Evolutionary conservation across 2,329 filamentous ascomycete species (phyloP), one percentile per base, ranked within the genome.

Genomic region (Xylaria sp.): DNA sequence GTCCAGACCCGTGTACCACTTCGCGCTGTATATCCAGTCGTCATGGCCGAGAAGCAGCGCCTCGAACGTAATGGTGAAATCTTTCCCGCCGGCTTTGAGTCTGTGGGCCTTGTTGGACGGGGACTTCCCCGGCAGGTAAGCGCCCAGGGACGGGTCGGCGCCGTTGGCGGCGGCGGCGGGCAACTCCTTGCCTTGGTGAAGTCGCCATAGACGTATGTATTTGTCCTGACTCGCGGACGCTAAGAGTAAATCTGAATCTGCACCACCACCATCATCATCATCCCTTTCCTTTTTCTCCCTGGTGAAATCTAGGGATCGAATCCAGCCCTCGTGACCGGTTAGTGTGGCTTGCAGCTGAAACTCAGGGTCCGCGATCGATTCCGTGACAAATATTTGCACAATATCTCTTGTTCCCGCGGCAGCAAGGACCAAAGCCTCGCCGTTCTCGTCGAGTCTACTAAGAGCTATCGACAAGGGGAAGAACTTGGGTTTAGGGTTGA

Each of bases 181-280:
- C 1, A 92, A 80, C 38, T 89, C 87, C 65, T 86, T 86, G 38
- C 92, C 93, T 68, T 87, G 83, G 70, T 92, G 92, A 39, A 99
- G 81, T 65, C 94, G 89, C 96, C 96, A 99, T 39, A 99, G 86
- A 45, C 96, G 91, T 66, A 98, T 90, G 75, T 98, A 99, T 80
- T 97, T 97, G 79, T 99, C 96, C 78, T 99, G 96, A 77, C 95
- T 98, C 25, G 94, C 94, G 11, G 95, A 98, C 0, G 95, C 93
- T 22, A 99, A 85, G 25, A 98, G 80, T 3, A 97, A 77, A 76
- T 97, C 94, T 59, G 87, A 87, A 0, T 81, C 78, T 0, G 79
- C 71, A 2, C 81, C 51, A 33, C 38, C 53, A 9, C 20, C 54
- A 10, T 56, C 31, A 29, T 33, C 36, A 9, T 22, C 54, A 10